Evolutionary conservation across 192 early-diverging fungal species (phyloP), one percentile per base, ranked within the genome.

Genomic region (Oehlia diaphana): DNA sequence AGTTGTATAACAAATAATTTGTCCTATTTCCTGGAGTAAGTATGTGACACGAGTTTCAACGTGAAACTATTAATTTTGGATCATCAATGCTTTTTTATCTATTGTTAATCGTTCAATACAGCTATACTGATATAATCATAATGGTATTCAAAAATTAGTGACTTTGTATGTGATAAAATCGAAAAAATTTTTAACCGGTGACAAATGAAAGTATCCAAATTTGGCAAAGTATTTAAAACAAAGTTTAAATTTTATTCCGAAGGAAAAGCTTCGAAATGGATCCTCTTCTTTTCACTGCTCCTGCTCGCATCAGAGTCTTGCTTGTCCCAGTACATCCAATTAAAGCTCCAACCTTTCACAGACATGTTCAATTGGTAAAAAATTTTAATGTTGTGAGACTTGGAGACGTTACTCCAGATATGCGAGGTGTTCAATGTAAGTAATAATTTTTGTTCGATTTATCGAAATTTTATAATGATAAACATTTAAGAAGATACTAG

Each of bases 261-360:
- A 23, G 19, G 28, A 65, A 65, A 12, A 28, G 10, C 28, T 63
- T 61, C 13, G 61, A 28, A 39, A 86, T 86, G 85, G 85, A 86
- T 67, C 77, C 87, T 16, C 72, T 87, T 67, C 83, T 88, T 81
- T 85, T 90, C n/a, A 87, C 82, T 16, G 72, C 87, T 19, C 86
- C 85, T 39, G 84, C 85, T 31, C 85, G 88, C 50, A 88, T 94
- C 53, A 88, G 90, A 39, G 86, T 95, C 12, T 76, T 95, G 26
- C 82, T 95, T 21, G 92, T 94, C 8, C 94, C 94, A 50, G 89
- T 95, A 13, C 83, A 86, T 10, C 90, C 86, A 81, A 87, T 94
- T 63, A 91, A 88, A 71, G 84, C 82, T 70, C 85, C 89, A 4
- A 88, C 87, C 0, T 95, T 95, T 72, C 87, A 83, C 69, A 87